phyloP scores from a whole-genome alignment of 768 basidiomycete genomes.

The Amyloporia xantha region DNA sequence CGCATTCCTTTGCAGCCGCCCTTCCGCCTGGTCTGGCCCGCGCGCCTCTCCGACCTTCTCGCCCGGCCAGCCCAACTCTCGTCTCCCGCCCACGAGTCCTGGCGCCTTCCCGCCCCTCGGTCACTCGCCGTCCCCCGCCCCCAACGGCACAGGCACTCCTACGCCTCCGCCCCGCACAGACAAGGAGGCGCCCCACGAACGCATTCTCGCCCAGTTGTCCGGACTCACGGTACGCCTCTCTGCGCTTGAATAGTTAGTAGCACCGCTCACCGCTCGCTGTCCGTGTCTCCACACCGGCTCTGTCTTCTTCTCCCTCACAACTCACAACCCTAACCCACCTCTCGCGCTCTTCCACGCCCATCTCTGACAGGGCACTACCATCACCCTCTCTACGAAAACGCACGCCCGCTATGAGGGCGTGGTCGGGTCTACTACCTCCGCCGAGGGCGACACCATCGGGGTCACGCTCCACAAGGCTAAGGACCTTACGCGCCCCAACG shows the following conservation, averaged over 20 bases:
- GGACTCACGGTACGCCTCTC: constrained; percentile 59
- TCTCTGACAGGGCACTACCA: constrained; percentile 57
- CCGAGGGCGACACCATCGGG: constrained; percentile 64
- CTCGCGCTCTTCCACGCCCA: constrained; percentile 4
- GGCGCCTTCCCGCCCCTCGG: constrained; percentile 24
- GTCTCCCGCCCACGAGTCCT: constrained; percentile 37
- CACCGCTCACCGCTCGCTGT: no score
- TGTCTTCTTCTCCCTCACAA: no score
- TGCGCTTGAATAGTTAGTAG: constrained; percentile 5
- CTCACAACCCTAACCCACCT: no score
- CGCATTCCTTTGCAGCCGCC: constrained; percentile 24
- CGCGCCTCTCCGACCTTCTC: constrained; percentile 71
- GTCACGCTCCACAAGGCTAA: constrained; percentile 74
- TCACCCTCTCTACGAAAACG: constrained; percentile 70
- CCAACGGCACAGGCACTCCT: constrained; percentile 39
- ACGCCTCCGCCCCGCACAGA: constrained; percentile 16
- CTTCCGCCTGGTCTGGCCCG: constrained; percentile 59
- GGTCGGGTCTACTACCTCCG: constrained; percentile 45
- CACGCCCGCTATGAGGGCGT: constrained; percentile 70
- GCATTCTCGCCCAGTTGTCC: constrained; percentile 55
- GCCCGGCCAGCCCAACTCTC: constrained; percentile 35
- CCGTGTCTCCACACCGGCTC: constrained; percentile 12
- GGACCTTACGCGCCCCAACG: constrained; percentile 60
- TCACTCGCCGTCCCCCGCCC: constrained; percentile 47
- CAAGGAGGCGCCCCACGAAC: constrained; percentile 46